These are phyloP conservation scores for Eurotiales sp. DNA, from an alignment of 2,329 filamentous ascomycete species.

Conservation along the genomic window DNA sequence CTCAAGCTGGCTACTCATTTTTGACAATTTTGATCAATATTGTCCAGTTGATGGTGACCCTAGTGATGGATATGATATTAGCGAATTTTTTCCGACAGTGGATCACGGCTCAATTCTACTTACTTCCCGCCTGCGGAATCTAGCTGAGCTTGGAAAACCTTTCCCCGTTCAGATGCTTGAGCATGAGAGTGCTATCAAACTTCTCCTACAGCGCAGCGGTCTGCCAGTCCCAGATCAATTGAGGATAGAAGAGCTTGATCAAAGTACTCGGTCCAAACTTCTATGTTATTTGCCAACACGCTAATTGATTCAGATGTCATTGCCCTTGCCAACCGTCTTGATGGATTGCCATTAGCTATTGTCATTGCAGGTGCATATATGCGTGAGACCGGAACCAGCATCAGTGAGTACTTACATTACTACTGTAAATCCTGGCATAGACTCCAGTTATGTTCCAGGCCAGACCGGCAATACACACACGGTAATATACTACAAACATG, in stretches of 20 bases:
- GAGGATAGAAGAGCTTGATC: not conserved
- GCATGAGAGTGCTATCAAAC: not conserved
- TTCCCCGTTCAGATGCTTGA: slow-evolving; percentile 34
- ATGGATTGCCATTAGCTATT: slow-evolving; percentile 47
- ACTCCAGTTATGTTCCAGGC: slow-evolving; percentile 17
- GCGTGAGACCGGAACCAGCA: slow-evolving; percentile 32
- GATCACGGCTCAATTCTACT: slow-evolving; percentile 43
- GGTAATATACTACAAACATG: slow-evolving; percentile 32
- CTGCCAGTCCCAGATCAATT: not conserved
- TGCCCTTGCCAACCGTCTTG: slow-evolving; percentile 33
- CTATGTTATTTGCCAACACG: not conserved
- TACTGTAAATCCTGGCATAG: slow-evolving; percentile 39
- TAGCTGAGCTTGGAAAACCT: slow-evolving; percentile 29
- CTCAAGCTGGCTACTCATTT: not conserved
- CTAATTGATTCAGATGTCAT: slow-evolving; percentile 21
- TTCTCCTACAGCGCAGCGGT: slow-evolving; percentile 2
- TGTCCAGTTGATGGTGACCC: not conserved
- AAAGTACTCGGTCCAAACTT: not conserved
- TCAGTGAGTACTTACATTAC: slow-evolving; percentile 37
- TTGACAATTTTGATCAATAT: slow-evolving; percentile 9
- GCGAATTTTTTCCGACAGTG: slow-evolving; percentile 6
- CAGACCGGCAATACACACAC: slow-evolving; percentile 20
- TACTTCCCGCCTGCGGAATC: slow-evolving; percentile 34
- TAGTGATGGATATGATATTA: not conserved
- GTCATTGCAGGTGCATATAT: slow-evolving; percentile 46